Base-by-base conservation (phyloP, 163 green algal species). In the Prototheca stagnorum region DNA sequence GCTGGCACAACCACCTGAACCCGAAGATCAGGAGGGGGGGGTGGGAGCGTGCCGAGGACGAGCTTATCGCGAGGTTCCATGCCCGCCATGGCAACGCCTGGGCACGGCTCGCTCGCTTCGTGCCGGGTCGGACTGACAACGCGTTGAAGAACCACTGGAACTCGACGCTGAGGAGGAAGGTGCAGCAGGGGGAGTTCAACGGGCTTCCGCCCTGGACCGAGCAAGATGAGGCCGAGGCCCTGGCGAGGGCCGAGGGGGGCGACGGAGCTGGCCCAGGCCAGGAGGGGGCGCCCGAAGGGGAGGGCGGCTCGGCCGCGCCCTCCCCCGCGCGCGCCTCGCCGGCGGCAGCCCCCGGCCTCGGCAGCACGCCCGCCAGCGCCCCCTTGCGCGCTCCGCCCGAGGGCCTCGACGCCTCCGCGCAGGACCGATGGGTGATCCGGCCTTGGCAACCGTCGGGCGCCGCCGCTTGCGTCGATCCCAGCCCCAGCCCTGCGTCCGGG, bases 131-230 rank as follows among this genome's bases (percentile, higher is more conserved):
- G 11, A 83, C 78, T 19, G 80, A 88, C 56, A 92, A 87, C 48
- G 65, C 71, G 7, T 72, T 92, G 42, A 92, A 92, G 54, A 92
- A 92, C 56, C 77, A 85, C 56, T 92, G 78, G 77, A 89, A 92
- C 57, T 67, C 61, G 20, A 86, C 74, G 17, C 57, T 84, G 50
- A 44, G 62, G 34, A 62, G 73, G 41, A 78, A 76, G 58, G 49
- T 61, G 27, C 41, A 64, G 43, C 48, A 57, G 35, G 56, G 56
- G 9, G 34, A 64, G 25, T 57, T 64, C 39, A 35, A 27, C 3
- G 47, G 43, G 21, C 42, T 64, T 27, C n/a, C 48, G 1, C 41
- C 50, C 3, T 57, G 48, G 56, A 37, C 31, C 31, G 31, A 37
- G n/a, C n/a, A n/a, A n/a, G n/a, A n/a, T n/a, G n/a, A n/a, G 11